Conservation (phyloP, 2,329 filamentous ascomycete genomes). For the Pseudocercospora fijiensis region DNA sequence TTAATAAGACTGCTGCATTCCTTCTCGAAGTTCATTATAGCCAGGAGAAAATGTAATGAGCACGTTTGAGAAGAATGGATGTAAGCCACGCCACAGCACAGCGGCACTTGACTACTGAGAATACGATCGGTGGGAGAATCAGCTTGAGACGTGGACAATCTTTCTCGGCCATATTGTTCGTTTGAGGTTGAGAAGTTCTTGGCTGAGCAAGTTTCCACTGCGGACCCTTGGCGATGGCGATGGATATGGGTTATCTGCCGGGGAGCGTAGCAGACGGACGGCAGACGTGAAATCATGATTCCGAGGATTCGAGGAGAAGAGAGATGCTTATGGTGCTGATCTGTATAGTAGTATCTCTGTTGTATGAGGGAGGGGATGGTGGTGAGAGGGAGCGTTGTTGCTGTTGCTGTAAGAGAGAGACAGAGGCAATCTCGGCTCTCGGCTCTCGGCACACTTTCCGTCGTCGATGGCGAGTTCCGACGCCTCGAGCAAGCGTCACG, state of each 20-base stretch:
- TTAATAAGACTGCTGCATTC: background rate
- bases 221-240: background rate
- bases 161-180: background rate
- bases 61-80: slow-evolving; percentile 17
- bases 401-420: background rate
- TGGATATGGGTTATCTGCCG: background rate
- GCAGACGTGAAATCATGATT: no score
- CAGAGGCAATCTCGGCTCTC: background rate
- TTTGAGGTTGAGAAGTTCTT: background rate
- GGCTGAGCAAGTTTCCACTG: background rate
- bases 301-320: background rate
- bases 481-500: no score
- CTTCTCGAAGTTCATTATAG: background rate
- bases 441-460: background rate
- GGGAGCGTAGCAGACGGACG: background rate
- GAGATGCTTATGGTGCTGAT: background rate
- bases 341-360: no score
- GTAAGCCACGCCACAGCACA: slow-evolving; percentile 1
- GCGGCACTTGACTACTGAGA: background rate
- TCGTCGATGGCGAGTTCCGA: background rate
- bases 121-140: background rate
- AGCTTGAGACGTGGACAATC: background rate
- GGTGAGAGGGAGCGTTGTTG: background rate
- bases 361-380: background rate
- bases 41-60: slow-evolving; percentile 12